Base-by-base conservation (phyloP, 768 basidiomycete genomes). In the Lentinula edodes region DNA sequence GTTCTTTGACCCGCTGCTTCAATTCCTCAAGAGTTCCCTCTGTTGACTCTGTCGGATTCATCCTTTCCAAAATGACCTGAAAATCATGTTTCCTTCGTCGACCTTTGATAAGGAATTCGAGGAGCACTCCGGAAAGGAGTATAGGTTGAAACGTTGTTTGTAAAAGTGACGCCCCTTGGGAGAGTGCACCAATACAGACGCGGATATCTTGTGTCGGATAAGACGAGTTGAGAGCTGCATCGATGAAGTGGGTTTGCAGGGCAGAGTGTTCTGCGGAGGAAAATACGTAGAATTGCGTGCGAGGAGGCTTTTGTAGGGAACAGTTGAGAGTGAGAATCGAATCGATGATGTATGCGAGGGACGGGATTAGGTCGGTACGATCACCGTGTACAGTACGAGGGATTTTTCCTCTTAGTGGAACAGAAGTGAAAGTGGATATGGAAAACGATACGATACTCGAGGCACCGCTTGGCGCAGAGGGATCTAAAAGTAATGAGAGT, bases 271-370 rank as follows among this genome's bases (percentile, higher is more conserved):
- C 80, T 15, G 61, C 66, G 2, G 71, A 60, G 4, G 79, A 78
- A 73, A 80, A 83, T 8, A 81, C 75, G 63, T 82, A 82, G 64
- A 80, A 80, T 61, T 83, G 81, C 0, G 76, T 74, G 0, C 74
- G 70, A 20, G 64, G 54, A 42, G 66, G 62, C 15, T 55, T 62
- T 59, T 64, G 65, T 7, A 71, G 56, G 18, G 62, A n/a, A 18
- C 42, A 56, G 62, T 64, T 67, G 5, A 70, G 55, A n/a, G 62
- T 20, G 7, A 74, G 69, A 32, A 81, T 72, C 8, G 61, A 56
- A 35, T 74, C 69, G 52, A 83, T 74, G 38, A 78, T 62, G 16
- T 63, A 58, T 16, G 77, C 73, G 6, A 83, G 67, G 7, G 71
- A 66, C 0, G 73, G 55, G n/a, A 81, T 69, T 34, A 83, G 70